Evolutionary conservation across 805 yeast genomes (phyloP).

Genomic region (Myxozyma geophila): DNA sequence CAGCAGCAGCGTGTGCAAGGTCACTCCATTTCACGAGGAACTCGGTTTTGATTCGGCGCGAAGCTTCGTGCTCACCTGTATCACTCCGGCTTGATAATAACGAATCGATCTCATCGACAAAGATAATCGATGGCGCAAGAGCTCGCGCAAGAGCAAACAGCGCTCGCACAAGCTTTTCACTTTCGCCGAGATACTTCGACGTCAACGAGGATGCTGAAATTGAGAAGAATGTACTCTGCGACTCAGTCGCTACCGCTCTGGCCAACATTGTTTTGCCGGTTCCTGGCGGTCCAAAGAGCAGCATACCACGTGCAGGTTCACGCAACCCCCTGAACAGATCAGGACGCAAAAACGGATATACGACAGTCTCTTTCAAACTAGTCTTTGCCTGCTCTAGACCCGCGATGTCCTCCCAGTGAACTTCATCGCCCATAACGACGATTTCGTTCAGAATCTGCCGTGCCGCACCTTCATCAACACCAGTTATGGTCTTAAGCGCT

Average conservation of each 20-base stretch:
- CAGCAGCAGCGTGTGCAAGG: slow-evolving; percentile 84
- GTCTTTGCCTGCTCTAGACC: slow-evolving; percentile 88
- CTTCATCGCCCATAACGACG: slow-evolving; percentile 86
- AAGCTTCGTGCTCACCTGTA: slow-evolving; percentile 80
- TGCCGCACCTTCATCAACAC: slow-evolving; percentile 80
- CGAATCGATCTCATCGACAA: slow-evolving; percentile 95
- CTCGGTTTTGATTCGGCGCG: slow-evolving; percentile 88
- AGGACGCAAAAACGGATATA: slow-evolving; percentile 92
- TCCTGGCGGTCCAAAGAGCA: slow-evolving; percentile 97
- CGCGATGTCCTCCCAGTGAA: slow-evolving; percentile 93
- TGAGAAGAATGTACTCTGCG: slow-evolving; percentile 88
- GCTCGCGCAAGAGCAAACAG: slow-evolving; percentile 81
- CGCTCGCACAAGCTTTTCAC: slow-evolving; percentile 90
- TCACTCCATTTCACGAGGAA: slow-evolving; percentile 95
- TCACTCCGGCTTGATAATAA: slow-evolving; percentile 79
- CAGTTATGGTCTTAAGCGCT: slow-evolving; percentile 50
- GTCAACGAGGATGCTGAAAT: slow-evolving; percentile 89
- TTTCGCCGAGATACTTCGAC: slow-evolving; percentile 82
- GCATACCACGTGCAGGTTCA: slow-evolving; percentile 96
- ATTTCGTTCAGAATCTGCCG: slow-evolving; percentile 86
- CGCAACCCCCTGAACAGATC: slow-evolving; percentile 87
- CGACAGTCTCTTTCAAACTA: slow-evolving; percentile 91
- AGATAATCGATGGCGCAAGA: slow-evolving; percentile 89
- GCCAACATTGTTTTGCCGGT: slow-evolving; percentile 98
- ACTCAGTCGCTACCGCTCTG: slow-evolving; percentile 93